These are phyloP conservation scores for Mycena kentingensis DNA, from an alignment of 768 basidiomycete genomes.

Conservation along the genomic window DNA sequence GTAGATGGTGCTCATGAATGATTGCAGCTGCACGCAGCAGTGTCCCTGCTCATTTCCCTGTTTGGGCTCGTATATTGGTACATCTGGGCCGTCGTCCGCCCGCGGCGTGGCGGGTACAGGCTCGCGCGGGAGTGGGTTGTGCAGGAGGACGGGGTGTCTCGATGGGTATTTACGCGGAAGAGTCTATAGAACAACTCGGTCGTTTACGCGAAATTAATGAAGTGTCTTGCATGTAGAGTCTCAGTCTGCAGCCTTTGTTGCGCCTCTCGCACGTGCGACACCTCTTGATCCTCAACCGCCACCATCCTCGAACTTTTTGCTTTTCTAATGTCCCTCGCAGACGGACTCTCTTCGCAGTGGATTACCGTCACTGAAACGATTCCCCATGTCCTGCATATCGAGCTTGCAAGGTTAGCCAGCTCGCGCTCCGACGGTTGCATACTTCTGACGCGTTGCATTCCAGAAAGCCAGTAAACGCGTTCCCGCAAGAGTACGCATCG, in stretches of 20 bases:
- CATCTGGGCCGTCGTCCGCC: conserved; percentile 51
- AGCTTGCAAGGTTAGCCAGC: conserved; percentile 35
- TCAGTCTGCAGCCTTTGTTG: no score
- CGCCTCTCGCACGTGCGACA: no score
- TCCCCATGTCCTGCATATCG: conserved; percentile 42
- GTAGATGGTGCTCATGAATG: background rate
- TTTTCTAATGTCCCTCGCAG: conserved; percentile 22
- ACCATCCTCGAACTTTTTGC: no score
- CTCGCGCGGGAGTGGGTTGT: conserved; percentile 48
- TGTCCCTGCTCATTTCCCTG: conserved; percentile 47
- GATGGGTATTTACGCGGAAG: conserved; percentile 43
- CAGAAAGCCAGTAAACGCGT: conserved; percentile 53
- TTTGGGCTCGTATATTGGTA: conserved; percentile 62
- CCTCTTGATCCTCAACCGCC: no score
- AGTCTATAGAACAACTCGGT: no score
- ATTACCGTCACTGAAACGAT: conserved; percentile 37
- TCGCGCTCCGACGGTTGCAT: background rate
- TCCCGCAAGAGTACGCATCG: conserved; percentile 37
- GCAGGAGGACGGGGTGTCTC: conserved; percentile 61
- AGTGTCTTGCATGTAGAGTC: no score
- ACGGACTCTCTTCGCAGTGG: conserved; percentile 25
- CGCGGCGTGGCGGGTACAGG: conserved; percentile 48
- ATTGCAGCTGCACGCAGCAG: conserved; percentile 50
- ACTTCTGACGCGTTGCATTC: background rate
- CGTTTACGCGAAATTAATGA: no score